Percentiles rank a stretch among this genome's conserved stretches.
Evolutionary conservation across 176 grass and related monocot genomes (phyloP).

Genomic region (Paspalum vaginatum): DNA sequence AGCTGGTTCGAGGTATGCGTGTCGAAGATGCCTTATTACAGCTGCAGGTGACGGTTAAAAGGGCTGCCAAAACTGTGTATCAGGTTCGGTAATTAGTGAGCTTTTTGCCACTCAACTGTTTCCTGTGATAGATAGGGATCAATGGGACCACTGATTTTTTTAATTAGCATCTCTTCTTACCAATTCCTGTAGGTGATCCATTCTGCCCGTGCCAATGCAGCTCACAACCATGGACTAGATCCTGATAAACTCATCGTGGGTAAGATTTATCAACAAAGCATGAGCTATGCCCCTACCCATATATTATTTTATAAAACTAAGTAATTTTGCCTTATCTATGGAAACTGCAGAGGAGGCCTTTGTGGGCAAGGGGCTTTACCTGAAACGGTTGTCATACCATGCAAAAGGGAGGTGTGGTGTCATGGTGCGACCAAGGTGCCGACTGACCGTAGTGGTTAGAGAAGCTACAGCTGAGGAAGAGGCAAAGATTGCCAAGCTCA

Average conservation of each 20-base stretch:
- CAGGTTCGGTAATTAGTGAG: constrained; percentile 47
- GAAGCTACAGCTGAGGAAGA: constrained; percentile 87
- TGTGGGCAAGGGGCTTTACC: constrained; percentile 81
- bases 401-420: constrained; percentile 73
- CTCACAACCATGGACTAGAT: constrained; percentile 81
- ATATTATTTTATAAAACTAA: background rate
- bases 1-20: constrained; percentile 6
- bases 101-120: background rate
- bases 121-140: background rate
- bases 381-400: constrained; percentile 81
- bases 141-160: background rate
- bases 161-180: constrained; percentile 17
- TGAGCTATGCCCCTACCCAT: background rate
- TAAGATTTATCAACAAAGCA: constrained; percentile 29
- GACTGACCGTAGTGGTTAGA: constrained; percentile 82
- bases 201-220: constrained; percentile 91
- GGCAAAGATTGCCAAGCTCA: constrained; percentile 84
- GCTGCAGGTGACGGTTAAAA: constrained; percentile 93
- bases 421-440: constrained; percentile 78
- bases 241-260: constrained; percentile 85
- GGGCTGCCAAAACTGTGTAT: constrained; percentile 83
- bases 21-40: constrained; percentile 46
- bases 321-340: background rate
- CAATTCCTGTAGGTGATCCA: constrained; percentile 73
- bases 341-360: constrained; percentile 63